Base-by-base conservation (phyloP, 306 rosid genomes). In the Castanospermum australe region DNA sequence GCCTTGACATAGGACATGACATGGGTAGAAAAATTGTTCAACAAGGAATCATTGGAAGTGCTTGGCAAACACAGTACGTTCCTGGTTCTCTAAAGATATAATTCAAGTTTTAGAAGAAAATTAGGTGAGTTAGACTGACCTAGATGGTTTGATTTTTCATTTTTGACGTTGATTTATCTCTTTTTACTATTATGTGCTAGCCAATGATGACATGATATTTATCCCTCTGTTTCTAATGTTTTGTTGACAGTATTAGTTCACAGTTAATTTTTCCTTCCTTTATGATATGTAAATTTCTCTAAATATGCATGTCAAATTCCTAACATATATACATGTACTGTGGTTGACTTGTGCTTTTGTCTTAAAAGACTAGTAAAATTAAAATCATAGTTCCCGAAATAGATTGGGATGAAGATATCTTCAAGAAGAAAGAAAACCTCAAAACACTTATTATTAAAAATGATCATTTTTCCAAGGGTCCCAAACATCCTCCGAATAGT, bases 1-100 rank as follows among this genome's bases (percentile, higher is more conserved):
- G 80, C 50, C 36, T 51, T 76, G 54, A 5, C 50, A 13, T 50
- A 44, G 2, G 41, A 68, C 47, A n/a, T n/a, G n/a, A n/a, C n/a
- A 78, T 68, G 71, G 70, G 32, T 5, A 77, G 52, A 65, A 38
- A 56, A 13, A 41, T 78, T 54, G 69, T 42, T 4, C 5, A 69
- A 56, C 35, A 12, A n/a, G 15, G 41, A 68, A 21, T 78, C 76
- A 44, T 62, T 10, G 0, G 6, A 78, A 44, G 41, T 10, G 2
- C 32, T 15, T 2, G 66, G 73, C 10, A 64, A 22, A 3, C 42
- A 42, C 0, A 65, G 75, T 11, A 35, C 72, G 28, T n/a, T 60
- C n/a, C 47, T 70, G 72, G 78, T 10, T 5, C 8, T 28, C 10
- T 0, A 2, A 56, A 44, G 77, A 63, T 76, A 48, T 48, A 4